phyloP scores from a whole-genome alignment of 139 green algal species.

The Micractinium conductrix region DNA sequence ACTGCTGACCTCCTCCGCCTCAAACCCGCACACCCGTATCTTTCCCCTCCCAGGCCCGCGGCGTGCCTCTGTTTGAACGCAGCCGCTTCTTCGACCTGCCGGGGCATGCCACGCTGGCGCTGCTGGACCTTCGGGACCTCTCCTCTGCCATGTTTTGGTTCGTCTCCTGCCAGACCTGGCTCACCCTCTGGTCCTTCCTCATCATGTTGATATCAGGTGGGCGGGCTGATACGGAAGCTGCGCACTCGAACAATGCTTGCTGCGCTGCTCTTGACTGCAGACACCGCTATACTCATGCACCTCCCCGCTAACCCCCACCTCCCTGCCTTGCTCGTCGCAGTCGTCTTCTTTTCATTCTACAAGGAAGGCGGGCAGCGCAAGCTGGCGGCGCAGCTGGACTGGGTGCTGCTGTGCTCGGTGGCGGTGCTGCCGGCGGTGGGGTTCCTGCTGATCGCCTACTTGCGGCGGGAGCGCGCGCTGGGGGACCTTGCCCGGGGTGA shows the following conservation, averaged over 20 bases:
- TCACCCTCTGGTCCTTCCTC: slow-evolving; percentile 38
- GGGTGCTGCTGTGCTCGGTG: slow-evolving; percentile 47
- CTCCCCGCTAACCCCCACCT: too few relatives aligned
- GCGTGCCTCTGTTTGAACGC: slow-evolving; percentile 47
- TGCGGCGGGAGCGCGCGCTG: slow-evolving; percentile 47
- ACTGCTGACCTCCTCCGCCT: not conserved
- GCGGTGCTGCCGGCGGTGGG: slow-evolving; percentile 34
- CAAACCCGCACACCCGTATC: not conserved
- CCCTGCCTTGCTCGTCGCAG: slow-evolving; percentile 11
- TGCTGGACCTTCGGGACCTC: slow-evolving; percentile 49
- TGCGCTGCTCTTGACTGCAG: too few relatives aligned
- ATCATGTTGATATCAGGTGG: slow-evolving; percentile 42
- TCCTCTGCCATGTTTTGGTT: slow-evolving; percentile 45
- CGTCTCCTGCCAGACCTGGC: slow-evolving; percentile 45
- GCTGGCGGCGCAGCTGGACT: slow-evolving; percentile 47
- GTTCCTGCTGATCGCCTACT: slow-evolving; percentile 54
- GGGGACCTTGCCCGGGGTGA: slow-evolving; percentile 48
- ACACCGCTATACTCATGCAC: too few relatives aligned
- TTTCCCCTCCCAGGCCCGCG: slow-evolving; percentile 17
- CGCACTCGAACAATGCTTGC: too few relatives aligned
- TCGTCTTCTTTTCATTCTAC: slow-evolving; percentile 57
- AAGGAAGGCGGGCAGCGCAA: too few relatives aligned
- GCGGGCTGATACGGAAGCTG: too few relatives aligned
- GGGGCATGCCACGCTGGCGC: slow-evolving; percentile 14
- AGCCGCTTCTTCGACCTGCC: slow-evolving; percentile 28